These are phyloP conservation scores for Russula compacta DNA, from an alignment of 768 basidiomycete species.

Conservation along the genomic window DNA sequence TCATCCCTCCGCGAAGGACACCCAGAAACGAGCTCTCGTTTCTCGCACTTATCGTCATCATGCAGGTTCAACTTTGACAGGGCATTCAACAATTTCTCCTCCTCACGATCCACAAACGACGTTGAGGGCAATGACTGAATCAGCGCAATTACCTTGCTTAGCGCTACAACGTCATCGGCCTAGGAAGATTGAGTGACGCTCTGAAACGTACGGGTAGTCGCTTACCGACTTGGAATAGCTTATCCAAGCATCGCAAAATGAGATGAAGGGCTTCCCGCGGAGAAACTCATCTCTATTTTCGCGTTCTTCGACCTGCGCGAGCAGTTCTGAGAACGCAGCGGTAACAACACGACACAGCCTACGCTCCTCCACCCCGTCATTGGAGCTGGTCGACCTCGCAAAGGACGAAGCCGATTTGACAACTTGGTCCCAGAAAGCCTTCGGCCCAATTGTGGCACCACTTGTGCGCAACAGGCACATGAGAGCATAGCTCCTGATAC, in stretches of 20 bases:
- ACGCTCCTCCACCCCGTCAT: conserved; percentile 9
- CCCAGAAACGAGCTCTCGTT: background rate
- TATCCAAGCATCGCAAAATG: conserved; percentile 67
- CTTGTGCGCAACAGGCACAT: conserved; percentile 40
- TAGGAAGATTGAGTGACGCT: conserved; percentile 21
- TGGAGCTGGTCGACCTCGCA: conserved; percentile 19
- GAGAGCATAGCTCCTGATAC: conserved; percentile 37
- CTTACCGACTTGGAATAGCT: conserved; percentile 55
- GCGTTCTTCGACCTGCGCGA: conserved; percentile 33
- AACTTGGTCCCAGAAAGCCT: conserved; percentile 64
- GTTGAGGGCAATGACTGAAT: conserved; percentile 8
- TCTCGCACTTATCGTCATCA: background rate
- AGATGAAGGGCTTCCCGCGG: conserved; percentile 43
- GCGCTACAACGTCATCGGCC: conserved; percentile 36
- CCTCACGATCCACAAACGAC: background rate
- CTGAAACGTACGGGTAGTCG: background rate
- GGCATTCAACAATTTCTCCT: conserved; percentile 8
- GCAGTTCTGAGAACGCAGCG: conserved; percentile 35
- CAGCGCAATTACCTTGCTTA: conserved; percentile 9
- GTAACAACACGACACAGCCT: conserved; percentile 28
- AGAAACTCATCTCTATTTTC: conserved; percentile 34
- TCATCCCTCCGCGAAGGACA: background rate
- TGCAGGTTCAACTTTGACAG: conserved; percentile 9
- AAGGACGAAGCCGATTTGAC: conserved; percentile 42
- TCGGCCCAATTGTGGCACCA: conserved; percentile 38